A percentile compares a stretch with the other conserved stretches of the same genome.
phyloP scores from a whole-genome alignment of 805 yeast species.

The Limtongia smithiae region DNA sequence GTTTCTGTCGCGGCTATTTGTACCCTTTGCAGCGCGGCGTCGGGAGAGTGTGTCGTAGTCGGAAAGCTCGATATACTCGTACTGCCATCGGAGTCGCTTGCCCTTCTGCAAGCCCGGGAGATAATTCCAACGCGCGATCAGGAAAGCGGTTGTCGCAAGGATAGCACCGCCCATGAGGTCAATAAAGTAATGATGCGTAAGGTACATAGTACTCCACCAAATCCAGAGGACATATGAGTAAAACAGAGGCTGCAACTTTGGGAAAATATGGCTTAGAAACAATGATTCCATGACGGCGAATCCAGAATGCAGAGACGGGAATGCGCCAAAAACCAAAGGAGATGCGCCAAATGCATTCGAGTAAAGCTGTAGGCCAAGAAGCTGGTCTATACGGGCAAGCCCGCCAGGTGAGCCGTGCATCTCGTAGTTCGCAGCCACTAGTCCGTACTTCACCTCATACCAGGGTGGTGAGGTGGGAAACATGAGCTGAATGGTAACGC shows the following conservation, averaged over 20 bases:
- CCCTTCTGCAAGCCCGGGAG: constrained; percentile 53
- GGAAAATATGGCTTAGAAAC: constrained; percentile 80
- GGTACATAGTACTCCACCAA: constrained; percentile 98
- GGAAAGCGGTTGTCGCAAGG: constrained; percentile 66
- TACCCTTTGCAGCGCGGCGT: background rate
- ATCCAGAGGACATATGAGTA: constrained; percentile 79
- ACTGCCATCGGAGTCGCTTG: constrained; percentile 44
- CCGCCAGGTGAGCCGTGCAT: constrained; percentile 98
- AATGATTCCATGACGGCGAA: constrained; percentile 92
- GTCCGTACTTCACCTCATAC: constrained; percentile 75
- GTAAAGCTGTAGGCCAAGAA: constrained; percentile 78
- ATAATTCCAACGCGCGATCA: constrained; percentile 57
- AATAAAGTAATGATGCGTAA: constrained; percentile 93
- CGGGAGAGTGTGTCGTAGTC: constrained; percentile 10
- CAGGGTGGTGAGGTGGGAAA: constrained; percentile 99
- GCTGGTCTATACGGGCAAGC: constrained; percentile 74
- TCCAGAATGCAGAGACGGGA: constrained; percentile 83
- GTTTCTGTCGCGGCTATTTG: constrained; percentile 3
- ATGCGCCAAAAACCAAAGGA: constrained; percentile 92
- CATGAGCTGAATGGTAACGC: constrained; percentile 74
- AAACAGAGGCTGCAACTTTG: constrained; percentile 62
- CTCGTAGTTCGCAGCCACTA: constrained; percentile 82
- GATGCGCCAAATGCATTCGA: constrained; percentile 78
- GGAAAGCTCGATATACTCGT: constrained; percentile 37
- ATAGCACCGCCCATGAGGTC: constrained; percentile 90